Evolutionary conservation across 148 eudicot species (phyloP), one percentile per base, ranked within the genome.

Genomic region (Salicornia ramosissima): DNA sequence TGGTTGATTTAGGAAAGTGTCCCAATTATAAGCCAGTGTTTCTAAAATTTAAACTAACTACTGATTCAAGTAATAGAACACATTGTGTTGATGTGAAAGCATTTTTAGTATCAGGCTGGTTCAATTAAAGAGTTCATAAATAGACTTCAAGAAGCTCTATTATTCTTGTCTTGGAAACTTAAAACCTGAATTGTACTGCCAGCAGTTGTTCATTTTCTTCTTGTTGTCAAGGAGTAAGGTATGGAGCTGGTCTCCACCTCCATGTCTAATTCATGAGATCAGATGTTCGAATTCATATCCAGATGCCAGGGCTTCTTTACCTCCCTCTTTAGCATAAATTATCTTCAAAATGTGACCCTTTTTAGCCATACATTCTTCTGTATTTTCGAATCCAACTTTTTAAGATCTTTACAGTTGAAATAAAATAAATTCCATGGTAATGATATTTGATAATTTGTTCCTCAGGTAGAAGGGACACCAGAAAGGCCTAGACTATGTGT

Each of bases 401-500:
- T 53, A 16, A 11, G 12, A 33, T 18, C 39, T 34, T 22, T 21
- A 16, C 21, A 31, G 45, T n/a, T 68, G 19, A 54, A 30, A 30
- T 19, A 7, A 57, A 1, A 5, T 11, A 39, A 12, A 4, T 11
- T 34, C 14, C 22, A 3, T 4, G 3, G 1, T 52, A 24, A 9
- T 42, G 15, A 45, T 64, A 24, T 34, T 59, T 77, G 14, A 29
- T 19, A 15, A 31, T 54, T 24, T 74, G 29, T 71, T 26, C 60
- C 42, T 64, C 82, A 92, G 98, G 89, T 92, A 63, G 98, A 93
- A 84, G 98, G 98, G 67, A 92, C 98, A 67, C 78, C 92, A 25
- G 98, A 93, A 73, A 90, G 98, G 73, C 98, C 98, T 58, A 85
- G 98, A 67, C 59, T 93, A 29, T 81, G 91, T 66, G 96, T 93